These are phyloP conservation scores for Cladosporium velox DNA, from an alignment of 2,329 filamentous ascomycete genomes.

Conservation along the genomic window DNA sequence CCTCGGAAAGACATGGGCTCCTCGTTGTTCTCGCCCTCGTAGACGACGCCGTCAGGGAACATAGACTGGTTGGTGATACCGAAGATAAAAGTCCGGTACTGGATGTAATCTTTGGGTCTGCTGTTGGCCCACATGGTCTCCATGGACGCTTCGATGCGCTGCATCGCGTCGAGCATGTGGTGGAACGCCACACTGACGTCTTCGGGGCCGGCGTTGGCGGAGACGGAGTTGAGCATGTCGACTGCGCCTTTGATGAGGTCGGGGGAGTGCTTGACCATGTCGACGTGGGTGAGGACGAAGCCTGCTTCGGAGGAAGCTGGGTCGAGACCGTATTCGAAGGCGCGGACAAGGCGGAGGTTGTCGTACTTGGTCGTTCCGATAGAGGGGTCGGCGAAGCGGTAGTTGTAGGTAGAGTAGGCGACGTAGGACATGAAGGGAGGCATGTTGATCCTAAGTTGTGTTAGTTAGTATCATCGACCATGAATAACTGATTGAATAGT, in stretches of 20 bases:
- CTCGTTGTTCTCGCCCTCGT: conserved; percentile 73
- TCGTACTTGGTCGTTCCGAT: conserved; percentile 55
- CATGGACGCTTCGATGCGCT: conserved; percentile 37
- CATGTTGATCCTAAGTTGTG: conserved; percentile 61
- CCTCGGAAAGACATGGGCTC: conserved; percentile 81
- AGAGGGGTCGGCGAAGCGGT: conserved; percentile 58
- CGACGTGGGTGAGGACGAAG: conserved; percentile 92
- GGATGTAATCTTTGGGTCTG: conserved; percentile 78
- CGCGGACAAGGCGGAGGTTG: conserved; percentile 80
- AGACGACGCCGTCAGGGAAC: conserved; percentile 90
- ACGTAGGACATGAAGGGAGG: conserved; percentile 91
- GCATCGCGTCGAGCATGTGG: conserved; percentile 37
- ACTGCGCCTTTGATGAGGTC: conserved; percentile 73
- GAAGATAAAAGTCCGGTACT: conserved; percentile 95
- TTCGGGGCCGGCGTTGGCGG: conserved; percentile 25
- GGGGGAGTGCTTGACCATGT: conserved; percentile 89
- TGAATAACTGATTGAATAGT: neutral
- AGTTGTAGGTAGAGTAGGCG: conserved; percentile 65
- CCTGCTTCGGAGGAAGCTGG: conserved; percentile 86
- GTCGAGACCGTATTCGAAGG: conserved; percentile 87
- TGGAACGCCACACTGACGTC: conserved; percentile 31
- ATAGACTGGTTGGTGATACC: conserved; percentile 91
- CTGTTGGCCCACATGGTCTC: conserved; percentile 83
- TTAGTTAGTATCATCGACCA: conserved; percentile 6
- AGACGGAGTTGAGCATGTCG: conserved; percentile 60